A percentile compares a stretch with the other conserved stretches of the same genome.
Conservation (phyloP, 345 rosid genomes). For the Noccaea bulbosa region DNA sequence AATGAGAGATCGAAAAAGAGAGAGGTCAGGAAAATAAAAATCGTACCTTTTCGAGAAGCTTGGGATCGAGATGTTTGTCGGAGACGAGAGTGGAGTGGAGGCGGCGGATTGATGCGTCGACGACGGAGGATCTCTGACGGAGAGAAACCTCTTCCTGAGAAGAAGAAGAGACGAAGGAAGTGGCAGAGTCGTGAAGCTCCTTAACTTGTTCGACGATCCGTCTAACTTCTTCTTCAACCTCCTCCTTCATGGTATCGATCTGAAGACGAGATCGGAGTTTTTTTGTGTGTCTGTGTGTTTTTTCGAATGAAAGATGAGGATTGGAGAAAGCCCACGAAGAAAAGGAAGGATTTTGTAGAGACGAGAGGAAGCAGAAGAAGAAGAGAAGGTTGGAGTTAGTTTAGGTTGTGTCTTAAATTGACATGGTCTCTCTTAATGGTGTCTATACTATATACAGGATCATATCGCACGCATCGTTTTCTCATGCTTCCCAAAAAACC, state of each 20-base stretch:
- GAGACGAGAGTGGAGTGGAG: constrained; percentile 55
- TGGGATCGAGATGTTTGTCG: constrained; percentile 54
- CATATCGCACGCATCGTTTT: constrained; percentile 19
- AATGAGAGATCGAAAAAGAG: background rate
- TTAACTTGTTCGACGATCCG: constrained; percentile 71
- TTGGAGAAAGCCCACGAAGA: background rate
- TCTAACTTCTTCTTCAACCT: constrained; percentile 73
- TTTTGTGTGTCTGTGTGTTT: background rate
- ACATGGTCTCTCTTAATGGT: background rate
- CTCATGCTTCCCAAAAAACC: constrained; percentile 21
- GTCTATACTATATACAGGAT: constrained; percentile 4
- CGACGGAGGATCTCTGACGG: constrained; percentile 64
- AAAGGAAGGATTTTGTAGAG: constrained; percentile 14
- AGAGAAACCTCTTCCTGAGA: constrained; percentile 76
- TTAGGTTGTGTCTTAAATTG: constrained; percentile 20
- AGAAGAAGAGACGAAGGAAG: constrained; percentile 56
- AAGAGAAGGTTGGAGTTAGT: background rate
- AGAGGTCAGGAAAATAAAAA: background rate
- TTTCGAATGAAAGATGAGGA: background rate
- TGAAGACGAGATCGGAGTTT: constrained; percentile 27
- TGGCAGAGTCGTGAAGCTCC: constrained; percentile 78
- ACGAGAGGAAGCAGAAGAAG: constrained; percentile 3
- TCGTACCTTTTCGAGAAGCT: constrained; percentile 65
- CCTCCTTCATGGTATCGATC: constrained; percentile 37
- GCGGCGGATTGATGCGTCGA: constrained; percentile 76